Evolutionary conservation across 1,284 basidiomycete species (phyloP).

Genomic region (Pseudomicrostroma phylloplanum): DNA sequence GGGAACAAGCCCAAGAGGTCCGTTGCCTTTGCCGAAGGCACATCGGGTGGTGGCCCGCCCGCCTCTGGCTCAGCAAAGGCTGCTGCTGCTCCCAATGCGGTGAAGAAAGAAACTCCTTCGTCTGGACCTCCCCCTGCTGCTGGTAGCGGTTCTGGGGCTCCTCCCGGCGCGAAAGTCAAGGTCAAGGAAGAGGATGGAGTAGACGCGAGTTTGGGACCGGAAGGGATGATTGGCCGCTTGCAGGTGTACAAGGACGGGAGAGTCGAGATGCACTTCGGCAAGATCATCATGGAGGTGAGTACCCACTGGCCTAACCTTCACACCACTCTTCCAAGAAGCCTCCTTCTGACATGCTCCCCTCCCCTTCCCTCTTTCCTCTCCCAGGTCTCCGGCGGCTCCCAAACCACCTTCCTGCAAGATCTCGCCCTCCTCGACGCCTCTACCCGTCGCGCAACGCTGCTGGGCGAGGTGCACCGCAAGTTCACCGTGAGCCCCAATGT

Average conservation of each 20-base stretch:
- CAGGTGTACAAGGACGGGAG: constrained; percentile 42
- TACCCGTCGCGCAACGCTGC: constrained; percentile 61
- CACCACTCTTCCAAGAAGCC: not conserved
- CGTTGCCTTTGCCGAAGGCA: constrained; percentile 38
- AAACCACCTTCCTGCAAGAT: constrained; percentile 82
- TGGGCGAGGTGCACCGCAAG: constrained; percentile 78
- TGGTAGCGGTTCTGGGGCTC: too few species aligned
- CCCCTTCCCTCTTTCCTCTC: not conserved
- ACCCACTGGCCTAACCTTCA: not conserved
- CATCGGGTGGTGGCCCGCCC: constrained; percentile 23
- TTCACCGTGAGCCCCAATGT: constrained; percentile 82
- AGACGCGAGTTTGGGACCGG: constrained; percentile 4
- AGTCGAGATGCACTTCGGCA: constrained; percentile 36
- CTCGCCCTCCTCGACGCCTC: constrained; percentile 67
- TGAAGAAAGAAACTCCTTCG: constrained; percentile 4
- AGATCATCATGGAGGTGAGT: constrained; percentile 37
- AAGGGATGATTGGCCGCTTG: constrained; percentile 42
- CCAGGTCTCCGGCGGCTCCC: constrained; percentile 63
- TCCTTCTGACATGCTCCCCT: not conserved
- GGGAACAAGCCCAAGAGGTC: constrained; percentile 15
- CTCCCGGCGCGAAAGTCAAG: not conserved
- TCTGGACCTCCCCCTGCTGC: not conserved
- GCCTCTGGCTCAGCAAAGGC: not conserved
- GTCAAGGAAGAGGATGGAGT: not conserved
- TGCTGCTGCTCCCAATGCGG: not conserved